Base-by-base conservation (phyloP, 2,329 filamentous ascomycete genomes). In the Rutstroemia sp. region DNA sequence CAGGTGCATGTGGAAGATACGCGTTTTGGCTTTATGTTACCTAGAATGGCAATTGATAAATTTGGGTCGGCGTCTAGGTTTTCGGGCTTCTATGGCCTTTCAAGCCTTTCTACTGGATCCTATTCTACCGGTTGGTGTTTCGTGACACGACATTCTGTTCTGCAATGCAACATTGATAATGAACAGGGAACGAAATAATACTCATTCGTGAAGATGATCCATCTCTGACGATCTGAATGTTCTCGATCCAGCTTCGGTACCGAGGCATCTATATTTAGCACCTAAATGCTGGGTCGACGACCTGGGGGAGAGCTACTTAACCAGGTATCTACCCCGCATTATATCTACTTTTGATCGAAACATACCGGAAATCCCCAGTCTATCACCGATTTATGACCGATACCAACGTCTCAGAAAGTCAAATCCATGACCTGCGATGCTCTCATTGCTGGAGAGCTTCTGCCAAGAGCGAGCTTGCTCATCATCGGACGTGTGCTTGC, bases 331-430 rank as follows among this genome's bases (percentile, higher is more conserved):
- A 34, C 38, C 38, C 38, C 38, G 46, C 46, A 44, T 37, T 19
- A 25, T 19, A 51, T 27, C 18, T 23, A 10, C 23, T 7, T 18
- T 44, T 16, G 14, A 9, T 44, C 8, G 12, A 51, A 44, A 25
- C 25, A 21, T 55, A 52, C 19, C 23, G 19, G 16, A 19, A 27
- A 10, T 52, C 21, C 16, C 19, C 42, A 52, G 21, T 45, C 25
- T 45, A 49, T 55, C 45, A 19, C 37, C 54, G 51, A 52, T 30
- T 9, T 46, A 50, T 47, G n/a, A 14, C 51, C 39, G 30, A 59
- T 9, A 25, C 19, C 12, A 23, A 12, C 18, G 25, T 23, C n/a
- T 34, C 9, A 41, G 27, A 9, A 8, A 6, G 3, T 23, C 5
- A 45, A 12, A 8, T 25, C 5, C 14, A n/a, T 27, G 19, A 54